Evolutionary conservation across 108 stramenopile genomes (phyloP).

Genomic region (Seminavis robusta): DNA sequence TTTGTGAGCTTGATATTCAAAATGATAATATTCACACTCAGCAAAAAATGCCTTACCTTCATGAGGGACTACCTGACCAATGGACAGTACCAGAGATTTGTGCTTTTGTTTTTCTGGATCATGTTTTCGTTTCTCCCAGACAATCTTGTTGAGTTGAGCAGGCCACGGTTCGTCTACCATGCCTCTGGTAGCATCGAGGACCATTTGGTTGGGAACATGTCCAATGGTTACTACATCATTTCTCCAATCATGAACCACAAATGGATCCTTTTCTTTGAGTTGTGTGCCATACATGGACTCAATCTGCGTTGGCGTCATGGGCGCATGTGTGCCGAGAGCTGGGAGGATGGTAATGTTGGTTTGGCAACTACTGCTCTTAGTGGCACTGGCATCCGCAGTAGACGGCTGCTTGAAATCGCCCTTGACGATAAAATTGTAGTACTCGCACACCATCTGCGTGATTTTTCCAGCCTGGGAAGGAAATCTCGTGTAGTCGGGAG

Average conservation of each 20-base stretch:
- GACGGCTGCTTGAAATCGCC: neutral
- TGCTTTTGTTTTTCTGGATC: conserved; percentile 12
- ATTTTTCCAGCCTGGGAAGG: conserved; percentile 87
- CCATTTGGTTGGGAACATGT: conserved; percentile 79
- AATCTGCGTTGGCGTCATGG: conserved; percentile 85
- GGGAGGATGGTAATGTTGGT: conserved; percentile 73
- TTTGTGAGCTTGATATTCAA: too few species aligned
- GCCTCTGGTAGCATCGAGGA: conserved; percentile 43
- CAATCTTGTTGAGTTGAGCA: conserved; percentile 89
- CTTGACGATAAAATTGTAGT: conserved; percentile 65
- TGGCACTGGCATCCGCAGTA: neutral
- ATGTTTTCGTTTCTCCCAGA: conserved; percentile 75
- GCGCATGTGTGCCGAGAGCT: conserved; percentile 91
- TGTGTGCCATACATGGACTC: conserved; percentile 79
- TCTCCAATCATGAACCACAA: conserved; percentile 93
- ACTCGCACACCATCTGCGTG: conserved; percentile 76
- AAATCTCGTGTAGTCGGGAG: conserved; percentile 91
- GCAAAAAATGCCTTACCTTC: too few species aligned
- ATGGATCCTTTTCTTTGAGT: conserved; percentile 40
- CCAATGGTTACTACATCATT: conserved; percentile 94
- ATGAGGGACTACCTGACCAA: conserved; percentile 92
- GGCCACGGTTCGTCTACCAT: conserved; percentile 81
- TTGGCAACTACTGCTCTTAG: neutral
- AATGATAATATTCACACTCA: too few species aligned
- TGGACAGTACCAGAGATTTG: conserved; percentile 72